These are phyloP conservation scores for Euphorbia pulcherrima DNA, from an alignment of 345 rosid genomes.

Conservation along the genomic window DNA sequence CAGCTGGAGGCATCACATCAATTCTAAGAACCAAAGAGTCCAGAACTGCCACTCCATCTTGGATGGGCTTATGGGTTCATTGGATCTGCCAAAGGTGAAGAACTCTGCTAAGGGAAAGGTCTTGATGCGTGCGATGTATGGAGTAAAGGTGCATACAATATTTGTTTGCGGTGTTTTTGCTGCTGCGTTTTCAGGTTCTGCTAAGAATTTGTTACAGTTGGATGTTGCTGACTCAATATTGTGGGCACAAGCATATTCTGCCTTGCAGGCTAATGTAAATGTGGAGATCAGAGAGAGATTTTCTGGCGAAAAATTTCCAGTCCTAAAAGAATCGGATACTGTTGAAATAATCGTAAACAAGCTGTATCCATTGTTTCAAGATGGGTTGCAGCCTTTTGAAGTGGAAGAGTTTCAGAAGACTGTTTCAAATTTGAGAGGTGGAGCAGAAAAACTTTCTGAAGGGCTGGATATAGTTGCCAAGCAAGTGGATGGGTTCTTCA, in stretches of 20 bases:
- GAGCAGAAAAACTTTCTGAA: slow-evolving; percentile 51
- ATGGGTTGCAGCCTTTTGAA: slow-evolving; percentile 38
- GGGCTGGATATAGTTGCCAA: slow-evolving; percentile 64
- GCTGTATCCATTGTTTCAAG: slow-evolving; percentile 59
- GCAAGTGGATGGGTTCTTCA: slow-evolving; percentile 75
- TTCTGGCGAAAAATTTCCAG: slow-evolving; percentile 34
- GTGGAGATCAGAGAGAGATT: slow-evolving; percentile 43
- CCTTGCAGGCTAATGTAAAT: slow-evolving; percentile 51
- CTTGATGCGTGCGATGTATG: slow-evolving; percentile 82
- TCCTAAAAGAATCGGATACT: slow-evolving; percentile 57
- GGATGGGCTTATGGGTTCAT: slow-evolving; percentile 47
- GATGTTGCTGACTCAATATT: slow-evolving; percentile 40
- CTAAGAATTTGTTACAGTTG: slow-evolving; percentile 49
- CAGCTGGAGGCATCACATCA: slow-evolving; percentile 68
- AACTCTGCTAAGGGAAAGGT: slow-evolving; percentile 84
- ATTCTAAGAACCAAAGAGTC: slow-evolving; percentile 57
- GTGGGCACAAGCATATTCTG: slow-evolving; percentile 58
- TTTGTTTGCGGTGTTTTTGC: slow-evolving; percentile 69
- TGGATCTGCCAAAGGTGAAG: slow-evolving; percentile 74
- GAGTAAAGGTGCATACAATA: slow-evolving; percentile 74
- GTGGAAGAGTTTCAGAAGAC: slow-evolving; percentile 32
- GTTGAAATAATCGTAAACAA: slow-evolving; percentile 57
- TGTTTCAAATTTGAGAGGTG: slow-evolving; percentile 36
- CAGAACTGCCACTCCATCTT: slow-evolving; percentile 55
- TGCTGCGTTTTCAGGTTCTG: slow-evolving; percentile 69